These are phyloP conservation scores for Poronia punctata DNA, from an alignment of 495 filamentous ascomycete species.

Conservation along the genomic window DNA sequence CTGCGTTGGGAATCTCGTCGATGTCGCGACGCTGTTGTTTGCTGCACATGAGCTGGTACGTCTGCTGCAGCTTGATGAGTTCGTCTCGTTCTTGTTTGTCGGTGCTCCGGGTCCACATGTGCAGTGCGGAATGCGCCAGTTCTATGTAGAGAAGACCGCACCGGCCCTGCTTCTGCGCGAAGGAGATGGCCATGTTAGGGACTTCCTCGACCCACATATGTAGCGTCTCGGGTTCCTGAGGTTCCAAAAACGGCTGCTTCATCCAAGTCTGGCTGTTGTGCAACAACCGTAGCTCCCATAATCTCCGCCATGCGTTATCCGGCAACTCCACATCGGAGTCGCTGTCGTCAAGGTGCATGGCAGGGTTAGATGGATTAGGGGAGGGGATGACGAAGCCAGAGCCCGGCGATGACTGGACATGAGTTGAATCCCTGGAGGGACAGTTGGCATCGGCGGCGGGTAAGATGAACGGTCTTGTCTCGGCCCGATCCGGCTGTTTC, in stretches of 20 bases:
- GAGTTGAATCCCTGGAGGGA: slow-evolving; percentile 3
- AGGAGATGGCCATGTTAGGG: slow-evolving; percentile 24
- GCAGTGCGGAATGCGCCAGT: slow-evolving; percentile 26
- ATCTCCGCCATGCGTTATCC: slow-evolving; percentile 27
- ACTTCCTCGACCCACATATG: slow-evolving; percentile 22
- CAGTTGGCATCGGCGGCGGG: neutral
- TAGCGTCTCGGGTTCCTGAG: slow-evolving; percentile 8
- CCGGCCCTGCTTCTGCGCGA: slow-evolving; percentile 22
- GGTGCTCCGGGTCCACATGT: slow-evolving; percentile 26
- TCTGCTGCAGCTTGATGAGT: slow-evolving; percentile 22
- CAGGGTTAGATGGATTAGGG: slow-evolving; percentile 15
- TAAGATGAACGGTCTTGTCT: neutral
- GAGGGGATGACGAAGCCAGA: slow-evolving; percentile 15
- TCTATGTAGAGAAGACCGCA: slow-evolving; percentile 29
- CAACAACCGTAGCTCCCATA: slow-evolving; percentile 30
- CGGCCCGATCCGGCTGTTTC: too few species aligned
- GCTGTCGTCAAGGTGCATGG: slow-evolving; percentile 6
- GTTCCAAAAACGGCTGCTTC: slow-evolving; percentile 17
- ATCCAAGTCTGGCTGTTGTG: slow-evolving; percentile 25
- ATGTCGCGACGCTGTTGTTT: slow-evolving; percentile 24
- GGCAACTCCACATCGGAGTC: slow-evolving; percentile 19
- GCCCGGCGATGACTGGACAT: slow-evolving; percentile 11
- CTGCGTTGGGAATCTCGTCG: slow-evolving; percentile 10
- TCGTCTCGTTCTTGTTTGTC: slow-evolving; percentile 24
- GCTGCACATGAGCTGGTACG: slow-evolving; percentile 21